phyloP scores from a whole-genome alignment of 1,284 basidiomycete genomes.

The Laetiporus sulphureus region DNA sequence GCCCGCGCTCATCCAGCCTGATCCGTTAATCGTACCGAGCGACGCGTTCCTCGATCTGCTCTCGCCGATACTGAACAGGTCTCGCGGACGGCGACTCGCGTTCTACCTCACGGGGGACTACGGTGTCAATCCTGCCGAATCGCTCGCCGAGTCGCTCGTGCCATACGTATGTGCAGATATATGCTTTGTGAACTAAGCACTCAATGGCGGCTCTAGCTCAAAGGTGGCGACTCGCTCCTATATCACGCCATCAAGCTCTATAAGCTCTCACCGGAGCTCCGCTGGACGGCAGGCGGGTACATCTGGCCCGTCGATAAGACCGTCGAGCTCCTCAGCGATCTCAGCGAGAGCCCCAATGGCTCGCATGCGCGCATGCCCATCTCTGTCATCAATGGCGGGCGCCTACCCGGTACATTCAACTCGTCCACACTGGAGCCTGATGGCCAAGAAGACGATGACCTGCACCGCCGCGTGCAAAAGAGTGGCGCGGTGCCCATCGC shows the following conservation, averaged over 20 bases:
- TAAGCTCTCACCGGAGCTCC: conserved; percentile 65
- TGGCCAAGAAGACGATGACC: conserved; percentile 35
- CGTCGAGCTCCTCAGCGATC: conserved; percentile 53
- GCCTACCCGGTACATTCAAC: conserved; percentile 36
- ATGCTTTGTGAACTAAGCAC: too few species aligned
- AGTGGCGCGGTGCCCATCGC: conserved; percentile 60
- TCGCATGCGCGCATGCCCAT: conserved; percentile 25
- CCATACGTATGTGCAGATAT: conserved; percentile 52
- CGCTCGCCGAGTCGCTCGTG: conserved; percentile 61
- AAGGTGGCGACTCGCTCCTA: conserved; percentile 66
- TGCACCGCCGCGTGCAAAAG: conserved; percentile 52
- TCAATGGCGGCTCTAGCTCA: conserved; percentile 62
- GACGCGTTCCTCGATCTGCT: conserved; percentile 66
- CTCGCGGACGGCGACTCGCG: conserved; percentile 60
- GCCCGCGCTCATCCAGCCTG: conserved; percentile 41
- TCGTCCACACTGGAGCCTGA: conserved; percentile 22
- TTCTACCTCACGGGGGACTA: conserved; percentile 69
- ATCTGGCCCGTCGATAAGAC: conserved; percentile 70
- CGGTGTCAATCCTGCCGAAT: conserved; percentile 64
- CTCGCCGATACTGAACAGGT: conserved; percentile 62
- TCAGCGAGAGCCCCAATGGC: conserved; percentile 30
- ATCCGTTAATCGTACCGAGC: conserved; percentile 63
- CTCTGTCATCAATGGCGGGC: conserved; percentile 27
- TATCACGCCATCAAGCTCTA: conserved; percentile 72
- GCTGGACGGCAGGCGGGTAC: conserved; percentile 75